Evolutionary conservation across 805 yeast species (phyloP), one percentile per base, ranked within the genome.

Genomic region (Isabelozyma rhagii): DNA sequence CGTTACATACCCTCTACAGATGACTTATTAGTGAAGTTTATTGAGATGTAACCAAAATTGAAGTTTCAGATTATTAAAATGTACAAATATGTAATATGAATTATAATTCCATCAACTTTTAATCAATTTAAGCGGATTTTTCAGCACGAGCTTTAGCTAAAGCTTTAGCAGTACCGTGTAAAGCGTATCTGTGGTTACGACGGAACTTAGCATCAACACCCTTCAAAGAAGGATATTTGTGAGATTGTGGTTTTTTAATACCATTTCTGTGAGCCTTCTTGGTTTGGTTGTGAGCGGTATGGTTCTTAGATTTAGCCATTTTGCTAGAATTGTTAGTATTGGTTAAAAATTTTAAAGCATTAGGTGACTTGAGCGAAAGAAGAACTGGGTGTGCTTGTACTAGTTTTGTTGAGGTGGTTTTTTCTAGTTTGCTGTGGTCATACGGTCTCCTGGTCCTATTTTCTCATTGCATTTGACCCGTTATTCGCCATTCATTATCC

Each of bases 241-340:
- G 80, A 74, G 97, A 87, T 86, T 84, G 89, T 69, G 97, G 97
- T 92, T 93, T 94, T 89, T 93, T 93, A 84, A 94, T 93, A 83
- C 99, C 99, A 88, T 94, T 94, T 77, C 87, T 92, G 97, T 94
- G 99, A 73, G 98, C 98, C 96, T 94, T 94, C 78, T 80, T 88
- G 91, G 87, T 89, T 82, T 93, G 98, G 96, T 94, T 94, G 82
- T 94, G 99, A 81, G 91, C 92, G 81, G 99, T 94, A 79, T 94
- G 98, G 83, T 94, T 94, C 97, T 94, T 94, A 66, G 98, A 93
- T 84, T 94, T 94, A 79, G 99, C 77, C 99, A 94, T 93, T 80
- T 69, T 77, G 72, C 70, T 64, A 55, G 28, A 47, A 21, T 21
- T 50, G 70, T 62, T 63, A 64, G 77, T 74, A 64, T 39, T 15